These are phyloP conservation scores for Fusarium pseudoanthophilum DNA, from an alignment of 2,329 filamentous ascomycete species.

Conservation along the genomic window DNA sequence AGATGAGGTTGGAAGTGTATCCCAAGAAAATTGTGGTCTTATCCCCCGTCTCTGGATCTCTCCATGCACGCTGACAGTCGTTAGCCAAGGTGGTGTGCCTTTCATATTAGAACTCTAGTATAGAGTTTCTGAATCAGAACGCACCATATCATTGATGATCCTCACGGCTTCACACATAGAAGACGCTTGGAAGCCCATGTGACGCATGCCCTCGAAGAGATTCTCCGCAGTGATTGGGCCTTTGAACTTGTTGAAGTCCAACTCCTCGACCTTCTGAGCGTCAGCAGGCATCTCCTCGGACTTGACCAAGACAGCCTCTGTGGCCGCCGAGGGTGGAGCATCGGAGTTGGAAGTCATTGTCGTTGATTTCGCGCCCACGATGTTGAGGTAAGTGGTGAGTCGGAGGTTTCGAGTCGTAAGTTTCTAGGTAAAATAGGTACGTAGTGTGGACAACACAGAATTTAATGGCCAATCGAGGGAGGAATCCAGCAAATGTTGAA, in stretches of 20 bases:
- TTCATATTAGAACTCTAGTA: neutral
- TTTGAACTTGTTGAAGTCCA: conserved; percentile 89
- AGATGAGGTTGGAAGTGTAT: conserved; percentile 98
- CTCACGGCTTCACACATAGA: conserved; percentile 87
- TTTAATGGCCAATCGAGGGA: neutral
- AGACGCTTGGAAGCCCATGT: conserved; percentile 80
- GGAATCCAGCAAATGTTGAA: neutral
- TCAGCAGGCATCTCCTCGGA: conserved; percentile 84
- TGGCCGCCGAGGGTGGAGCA: conserved; percentile 69
- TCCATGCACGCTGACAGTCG: conserved; percentile 73
- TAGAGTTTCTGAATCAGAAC: conserved; percentile 6
- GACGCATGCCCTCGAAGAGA: conserved; percentile 80
- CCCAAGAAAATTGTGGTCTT: conserved; percentile 95
- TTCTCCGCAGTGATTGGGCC: conserved; percentile 86
- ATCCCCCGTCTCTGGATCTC: conserved; percentile 80
- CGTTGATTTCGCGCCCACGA: neutral
- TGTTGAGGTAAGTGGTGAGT: conserved; percentile 7
- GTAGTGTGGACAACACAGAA: conserved; percentile 1
- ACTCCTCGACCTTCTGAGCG: conserved; percentile 84
- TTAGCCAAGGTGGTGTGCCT: conserved; percentile 8
- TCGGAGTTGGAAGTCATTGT: conserved; percentile 49
- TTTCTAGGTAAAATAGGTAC: neutral
- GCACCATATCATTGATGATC: conserved; percentile 95
- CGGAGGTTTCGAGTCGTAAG: conserved; percentile 3
- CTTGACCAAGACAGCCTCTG: conserved; percentile 84